Evolutionary conservation across 1,284 basidiomycete species (phyloP), one percentile per base, ranked within the genome.

Genomic region (Meira nashicola): DNA sequence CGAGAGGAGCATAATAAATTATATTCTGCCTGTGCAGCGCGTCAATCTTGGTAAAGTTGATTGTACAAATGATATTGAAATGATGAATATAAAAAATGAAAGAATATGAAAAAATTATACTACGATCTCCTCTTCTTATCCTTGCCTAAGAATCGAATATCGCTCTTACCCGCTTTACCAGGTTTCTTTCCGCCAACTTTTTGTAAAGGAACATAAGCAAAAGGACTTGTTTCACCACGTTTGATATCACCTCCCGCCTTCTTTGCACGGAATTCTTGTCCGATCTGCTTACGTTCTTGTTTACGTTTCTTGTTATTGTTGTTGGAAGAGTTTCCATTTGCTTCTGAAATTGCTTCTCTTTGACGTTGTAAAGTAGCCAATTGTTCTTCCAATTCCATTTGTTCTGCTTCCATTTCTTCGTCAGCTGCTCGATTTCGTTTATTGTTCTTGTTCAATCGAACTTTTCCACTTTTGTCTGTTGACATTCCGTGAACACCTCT

Each of bases 371-470:
- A 60, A 1, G 63, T 60, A 12, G 63, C 52, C 9, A 33, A 15
- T 11, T 37, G 67, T 2, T 71, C 71, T 39, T 75, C 75, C 21
- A 55, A 39, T 2, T 60, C 66, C 28, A 66, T 64, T 58, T 70
- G 64, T 49, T 67, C 70, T 19, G 62, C 38, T 44, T 73, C 72
- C 58, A 73, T 55, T 65, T 73, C 68, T 52, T 63, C 66, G 46
- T 77, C 75, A 19, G 66, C 63, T 44, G 67, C 72, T 37, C 74
- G 67, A 23, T 70, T 66, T 10, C 74, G 68, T 58, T 78, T 78
- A 65, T 73, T 78, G 72, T 96, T 90, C 81, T 97, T 97, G 82
- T 96, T 91, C 81, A 97, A 95, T 80, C 92, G 94, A 76, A 97
- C 81, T 39, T 85, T 86, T 17, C 95, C 95, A 62, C 86, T 86